Base-by-base conservation (phyloP, 441 rosid species). In the Capsella rubella region DNA sequence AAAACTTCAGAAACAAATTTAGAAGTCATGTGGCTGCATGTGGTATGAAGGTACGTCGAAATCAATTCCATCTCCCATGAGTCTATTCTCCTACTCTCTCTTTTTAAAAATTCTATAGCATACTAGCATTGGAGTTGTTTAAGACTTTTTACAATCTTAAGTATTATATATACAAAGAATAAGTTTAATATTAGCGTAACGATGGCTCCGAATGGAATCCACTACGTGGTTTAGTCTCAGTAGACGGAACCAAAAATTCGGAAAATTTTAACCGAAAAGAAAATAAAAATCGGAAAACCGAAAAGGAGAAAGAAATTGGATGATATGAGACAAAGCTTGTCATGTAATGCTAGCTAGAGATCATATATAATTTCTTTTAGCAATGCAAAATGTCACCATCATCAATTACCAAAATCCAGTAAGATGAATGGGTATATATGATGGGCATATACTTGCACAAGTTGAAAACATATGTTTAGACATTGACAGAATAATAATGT, bases 11-110 rank as follows among this genome's bases (percentile, higher is more conserved):
- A 65, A 39, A 40, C 29, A 16, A 37, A 13, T 51, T 67, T 14
- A 52, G 49, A 59, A 5, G 35, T 70, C 81, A 83, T 65, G 86
- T 80, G 83, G 78, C 28, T 75, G 78, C 81, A 77, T 79, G 78
- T 84, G 79, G 74, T 80, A 69, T 72, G 82, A 60, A 78, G 78
- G 67, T 76, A 79, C 82, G 77, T 80, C 79, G 76, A 82, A 74
- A 67, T 71, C 80, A 77, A 75, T 67, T 67, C 69, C 47, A 59
- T 35, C 25, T 21, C 62, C 71, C 74, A 76, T 60, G 71, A 77
- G 73, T 74, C 68, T 60, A 56, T 57, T 68, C 57, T 45, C 45
- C 34, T 58, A 29, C 52, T 56, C 12, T 46, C 12, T 65, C 28
- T 39, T 55, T 68, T 50, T 57, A 21, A 21, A 21, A 21, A 21